These are phyloP conservation scores for Zygnema circumcarinatum DNA, from an alignment of 139 green algal species.

Conservation along the genomic window DNA sequence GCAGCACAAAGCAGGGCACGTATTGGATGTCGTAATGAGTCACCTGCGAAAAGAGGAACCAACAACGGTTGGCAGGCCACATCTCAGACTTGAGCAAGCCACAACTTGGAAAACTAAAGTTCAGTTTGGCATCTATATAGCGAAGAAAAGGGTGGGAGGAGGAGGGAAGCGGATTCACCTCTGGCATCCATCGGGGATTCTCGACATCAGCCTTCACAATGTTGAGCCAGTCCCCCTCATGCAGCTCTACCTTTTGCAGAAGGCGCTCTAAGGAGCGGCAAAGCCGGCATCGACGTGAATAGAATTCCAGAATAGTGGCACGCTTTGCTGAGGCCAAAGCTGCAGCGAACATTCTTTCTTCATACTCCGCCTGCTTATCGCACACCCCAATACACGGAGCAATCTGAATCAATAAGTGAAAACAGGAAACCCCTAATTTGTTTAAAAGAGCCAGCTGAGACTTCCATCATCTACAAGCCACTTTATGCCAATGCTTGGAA, in stretches of 20 bases:
- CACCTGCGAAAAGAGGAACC: conserved; percentile 19
- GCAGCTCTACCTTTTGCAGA: conserved; percentile 10
- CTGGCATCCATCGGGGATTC: conserved; percentile 49
- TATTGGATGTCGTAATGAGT: conserved; percentile 49
- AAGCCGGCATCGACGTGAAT: conserved; percentile 43
- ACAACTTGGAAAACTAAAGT: conserved; percentile 10
- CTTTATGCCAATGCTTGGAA: no score
- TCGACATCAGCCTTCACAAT: conserved; percentile 48
- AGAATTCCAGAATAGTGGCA: conserved; percentile 48
- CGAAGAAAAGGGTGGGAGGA: not conserved
- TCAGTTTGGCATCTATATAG: conserved; percentile 1
- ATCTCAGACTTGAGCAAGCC: not conserved
- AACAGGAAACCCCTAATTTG: no score
- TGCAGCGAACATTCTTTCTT: conserved; percentile 30
- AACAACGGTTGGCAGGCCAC: no score
- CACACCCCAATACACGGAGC: not conserved
- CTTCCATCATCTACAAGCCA: no score
- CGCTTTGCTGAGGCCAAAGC: conserved; percentile 33
- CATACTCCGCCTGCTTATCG: conserved; percentile 4
- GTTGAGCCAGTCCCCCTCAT: conserved; percentile 38
- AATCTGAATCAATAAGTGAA: no score
- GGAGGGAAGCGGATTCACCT: conserved; percentile 9
- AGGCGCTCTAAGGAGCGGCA: conserved; percentile 28
- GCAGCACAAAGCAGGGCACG: conserved; percentile 56
- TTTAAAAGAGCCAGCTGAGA: no score